phyloP scores from a whole-genome alignment of 345 rosid species.

The Gossypium stocksii region DNA sequence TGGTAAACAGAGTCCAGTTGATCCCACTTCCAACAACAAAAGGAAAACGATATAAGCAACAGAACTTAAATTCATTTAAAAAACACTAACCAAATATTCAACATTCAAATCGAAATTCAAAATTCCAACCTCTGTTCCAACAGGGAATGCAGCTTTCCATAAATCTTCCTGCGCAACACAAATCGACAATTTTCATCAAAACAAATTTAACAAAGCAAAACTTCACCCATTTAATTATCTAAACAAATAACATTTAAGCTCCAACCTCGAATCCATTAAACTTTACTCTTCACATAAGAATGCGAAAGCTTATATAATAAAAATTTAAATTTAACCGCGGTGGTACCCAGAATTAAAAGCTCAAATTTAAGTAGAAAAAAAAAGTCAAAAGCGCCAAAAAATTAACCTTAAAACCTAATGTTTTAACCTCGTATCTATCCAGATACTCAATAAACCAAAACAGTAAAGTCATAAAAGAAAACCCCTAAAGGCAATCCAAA shows the following conservation, averaged over 20 bases:
- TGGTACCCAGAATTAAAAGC: not conserved
- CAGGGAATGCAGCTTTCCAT: conserved; percentile 81
- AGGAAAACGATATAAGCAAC: conserved; percentile 15
- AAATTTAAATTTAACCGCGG: not conserved
- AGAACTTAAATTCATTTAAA: not conserved
- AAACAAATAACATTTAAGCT: not conserved
- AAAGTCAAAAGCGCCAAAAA: not conserved
- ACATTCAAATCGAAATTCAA: not conserved
- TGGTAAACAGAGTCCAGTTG: conserved; percentile 67
- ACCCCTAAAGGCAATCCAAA: not conserved
- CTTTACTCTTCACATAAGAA: not conserved
- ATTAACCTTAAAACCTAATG: not conserved
- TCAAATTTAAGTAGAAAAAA: not conserved
- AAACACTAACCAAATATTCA: conserved; percentile 3
- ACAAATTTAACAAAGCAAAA: not conserved
- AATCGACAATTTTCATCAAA: conserved; percentile 10
- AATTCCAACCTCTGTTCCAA: conserved; percentile 78
- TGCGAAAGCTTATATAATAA: not conserved
- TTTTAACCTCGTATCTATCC: not conserved
- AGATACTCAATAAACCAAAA: not conserved
- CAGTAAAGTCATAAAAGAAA: not conserved
- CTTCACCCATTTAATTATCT: not conserved
- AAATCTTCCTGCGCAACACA: conserved; percentile 66
- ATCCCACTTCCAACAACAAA: conserved; percentile 68
- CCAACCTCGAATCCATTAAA: not conserved